A percentile compares a stretch with the other conserved stretches of the same genome.
These are phyloP conservation scores for Metroxylon sagu DNA, from an alignment of 176 grass and related monocot species.

Conservation along the genomic window DNA sequence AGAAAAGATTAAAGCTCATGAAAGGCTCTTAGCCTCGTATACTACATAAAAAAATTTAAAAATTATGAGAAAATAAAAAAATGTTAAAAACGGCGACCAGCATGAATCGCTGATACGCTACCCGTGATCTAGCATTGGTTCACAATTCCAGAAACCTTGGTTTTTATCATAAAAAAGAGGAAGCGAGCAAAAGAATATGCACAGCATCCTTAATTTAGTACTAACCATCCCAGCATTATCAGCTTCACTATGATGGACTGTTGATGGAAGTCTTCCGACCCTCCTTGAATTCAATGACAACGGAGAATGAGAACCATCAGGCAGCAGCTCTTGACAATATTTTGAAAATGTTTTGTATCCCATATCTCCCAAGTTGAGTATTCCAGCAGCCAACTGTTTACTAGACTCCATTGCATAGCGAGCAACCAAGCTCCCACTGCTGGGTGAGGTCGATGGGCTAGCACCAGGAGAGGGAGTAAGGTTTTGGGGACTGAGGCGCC, in stretches of 20 bases:
- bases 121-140: too few relatives aligned
- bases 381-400: conserved; percentile 93
- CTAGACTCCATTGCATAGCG: conserved; percentile 98
- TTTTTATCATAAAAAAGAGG: background rate
- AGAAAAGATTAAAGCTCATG: too few relatives aligned
- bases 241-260: conserved; percentile 72
- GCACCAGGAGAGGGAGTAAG: conserved; percentile 92
- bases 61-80: too few relatives aligned
- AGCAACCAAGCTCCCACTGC: conserved; percentile 93
- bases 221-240: conserved; percentile 94
- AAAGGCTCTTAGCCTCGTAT: too few relatives aligned
- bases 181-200: background rate
- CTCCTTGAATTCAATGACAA: conserved; percentile 83
- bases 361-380: conserved; percentile 96
- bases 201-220: conserved; percentile 8
- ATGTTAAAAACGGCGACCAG: too few relatives aligned
- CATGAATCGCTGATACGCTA: too few relatives aligned
- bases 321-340: conserved; percentile 87
- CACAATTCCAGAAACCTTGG: too few relatives aligned
- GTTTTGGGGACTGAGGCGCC: conserved; percentile 91
- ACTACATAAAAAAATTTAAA: too few relatives aligned
- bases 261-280: conserved; percentile 60
- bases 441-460: conserved; percentile 92
- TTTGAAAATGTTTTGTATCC: conserved; percentile 87
- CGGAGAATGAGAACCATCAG: conserved; percentile 83